Evolutionary conservation across 805 yeast genomes (phyloP).

Genomic region (Sungouiella blattae): DNA sequence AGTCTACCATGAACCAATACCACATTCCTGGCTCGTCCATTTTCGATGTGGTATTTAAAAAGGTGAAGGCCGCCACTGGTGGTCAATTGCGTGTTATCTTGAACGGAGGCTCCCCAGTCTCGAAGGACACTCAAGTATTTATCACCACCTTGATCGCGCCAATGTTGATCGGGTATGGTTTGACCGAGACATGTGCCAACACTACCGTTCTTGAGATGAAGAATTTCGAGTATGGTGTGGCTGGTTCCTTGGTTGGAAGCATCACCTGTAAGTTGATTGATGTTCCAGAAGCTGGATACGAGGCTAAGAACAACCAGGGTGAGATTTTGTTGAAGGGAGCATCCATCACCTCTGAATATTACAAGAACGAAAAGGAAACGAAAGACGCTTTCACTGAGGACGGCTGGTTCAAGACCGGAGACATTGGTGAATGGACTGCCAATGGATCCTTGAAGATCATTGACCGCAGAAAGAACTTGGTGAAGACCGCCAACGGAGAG

Average conservation of each 20-base stretch:
- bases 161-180: constrained; percentile 91
- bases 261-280: constrained; percentile 86
- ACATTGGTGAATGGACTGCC: constrained; percentile 88
- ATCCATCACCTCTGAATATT: constrained; percentile 73
- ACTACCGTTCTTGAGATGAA: constrained; percentile 64
- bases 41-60: constrained; percentile 80
- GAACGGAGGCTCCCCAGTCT: constrained; percentile 93
- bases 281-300: constrained; percentile 87
- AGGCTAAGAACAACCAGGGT: constrained; percentile 88
- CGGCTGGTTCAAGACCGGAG: constrained; percentile 97
- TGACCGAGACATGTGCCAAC: constrained; percentile 95
- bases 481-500: constrained; percentile 95
- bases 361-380: constrained; percentile 80
- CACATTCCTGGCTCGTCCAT: constrained; percentile 72
- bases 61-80: constrained; percentile 91
- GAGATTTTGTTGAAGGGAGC: constrained; percentile 81
- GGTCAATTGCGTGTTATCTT: constrained; percentile 71
- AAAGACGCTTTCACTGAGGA: constrained; percentile 70
- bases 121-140: constrained; percentile 77
- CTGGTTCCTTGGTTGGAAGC: constrained; percentile 81
- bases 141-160: constrained; percentile 75
- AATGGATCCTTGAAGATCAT: constrained; percentile 78
- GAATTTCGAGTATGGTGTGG: constrained; percentile 67
- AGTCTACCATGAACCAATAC: constrained; percentile 56
- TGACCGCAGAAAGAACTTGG: constrained; percentile 94